These are phyloP conservation scores for Hericium rajendrae DNA, from an alignment of 768 basidiomycete genomes.

Conservation along the genomic window DNA sequence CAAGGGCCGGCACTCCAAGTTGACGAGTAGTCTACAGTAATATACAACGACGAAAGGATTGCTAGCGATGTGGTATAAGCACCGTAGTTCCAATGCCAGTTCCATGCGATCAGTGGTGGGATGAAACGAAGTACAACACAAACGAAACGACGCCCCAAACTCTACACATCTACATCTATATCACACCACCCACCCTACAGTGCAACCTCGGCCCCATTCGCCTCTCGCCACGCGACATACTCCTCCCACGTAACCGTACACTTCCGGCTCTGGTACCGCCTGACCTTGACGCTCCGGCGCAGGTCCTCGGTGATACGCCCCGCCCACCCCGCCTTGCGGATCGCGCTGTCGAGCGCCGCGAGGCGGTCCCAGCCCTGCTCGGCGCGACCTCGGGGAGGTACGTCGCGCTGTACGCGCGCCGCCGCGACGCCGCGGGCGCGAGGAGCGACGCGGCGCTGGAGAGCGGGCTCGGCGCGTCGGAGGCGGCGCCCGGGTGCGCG, in stretches of 20 bases:
- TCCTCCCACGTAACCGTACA: slow-evolving; percentile 66
- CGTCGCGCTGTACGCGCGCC: slow-evolving; percentile 68
- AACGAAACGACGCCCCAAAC: too few relatives aligned
- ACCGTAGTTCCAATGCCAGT: not conserved
- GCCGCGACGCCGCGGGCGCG: slow-evolving; percentile 13
- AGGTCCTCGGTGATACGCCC: slow-evolving; percentile 77
- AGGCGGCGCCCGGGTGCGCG: slow-evolving; percentile 64
- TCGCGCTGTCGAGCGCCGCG: slow-evolving; percentile 85
- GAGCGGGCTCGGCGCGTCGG: slow-evolving; percentile 59
- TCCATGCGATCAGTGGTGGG: not conserved
- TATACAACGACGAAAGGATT: not conserved
- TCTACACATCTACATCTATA: too few relatives aligned
- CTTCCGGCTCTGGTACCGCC: slow-evolving; percentile 73
- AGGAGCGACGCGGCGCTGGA: slow-evolving; percentile 57
- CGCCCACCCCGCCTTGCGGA: slow-evolving; percentile 87
- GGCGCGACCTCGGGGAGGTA: slow-evolving; percentile 87
- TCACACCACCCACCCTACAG: not conserved
- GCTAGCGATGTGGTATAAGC: not conserved
- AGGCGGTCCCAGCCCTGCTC: slow-evolving; percentile 93
- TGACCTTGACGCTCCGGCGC: slow-evolving; percentile 62
- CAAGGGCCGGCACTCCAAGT: too few relatives aligned
- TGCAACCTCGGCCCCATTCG: slow-evolving; percentile 30
- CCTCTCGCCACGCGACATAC: slow-evolving; percentile 64
- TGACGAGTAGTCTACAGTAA: not conserved
- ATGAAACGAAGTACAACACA: not conserved